phyloP scores from a whole-genome alignment of 202 grass and related monocot genomes.

The Carex arenaria region DNA sequence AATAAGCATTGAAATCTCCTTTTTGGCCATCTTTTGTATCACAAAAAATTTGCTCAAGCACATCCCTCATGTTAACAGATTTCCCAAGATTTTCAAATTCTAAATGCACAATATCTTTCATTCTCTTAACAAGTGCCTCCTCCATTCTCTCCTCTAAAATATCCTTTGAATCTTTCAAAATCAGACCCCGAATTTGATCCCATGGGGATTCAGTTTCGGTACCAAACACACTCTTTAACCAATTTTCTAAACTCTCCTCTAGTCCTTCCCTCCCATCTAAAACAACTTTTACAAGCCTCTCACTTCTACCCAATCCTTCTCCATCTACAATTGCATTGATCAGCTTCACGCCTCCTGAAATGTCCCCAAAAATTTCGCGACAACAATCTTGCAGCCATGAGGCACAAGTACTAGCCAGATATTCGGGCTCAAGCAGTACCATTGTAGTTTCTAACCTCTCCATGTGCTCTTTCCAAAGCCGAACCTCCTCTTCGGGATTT shows the following conservation, averaged over 20 bases:
- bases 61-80: slow-evolving; percentile 59
- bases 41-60: slow-evolving; percentile 48
- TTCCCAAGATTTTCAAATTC: slow-evolving; percentile 57
- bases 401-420: slow-evolving; percentile 47
- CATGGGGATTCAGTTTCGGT: slow-evolving; percentile 90
- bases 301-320: slow-evolving; percentile 52
- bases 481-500: slow-evolving; percentile 80
- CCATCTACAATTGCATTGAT: slow-evolving; percentile 65
- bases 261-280: slow-evolving; percentile 64
- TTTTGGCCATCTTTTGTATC: slow-evolving; percentile 44
- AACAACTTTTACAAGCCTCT: slow-evolving; percentile 56
- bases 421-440: slow-evolving; percentile 59
- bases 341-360: slow-evolving; percentile 43
- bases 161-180: slow-evolving; percentile 81
- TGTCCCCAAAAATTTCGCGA: slow-evolving; percentile 60
- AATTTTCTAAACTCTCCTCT: slow-evolving; percentile 80
- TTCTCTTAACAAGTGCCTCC: slow-evolving; percentile 63
- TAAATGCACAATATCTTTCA: slow-evolving; percentile 82
- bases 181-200: slow-evolving; percentile 81
- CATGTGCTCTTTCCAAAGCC: slow-evolving; percentile 75
- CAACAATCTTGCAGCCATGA: slow-evolving; percentile 82
- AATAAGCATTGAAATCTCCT: slow-evolving; percentile 51
- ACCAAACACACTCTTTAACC: slow-evolving; percentile 89
- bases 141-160: slow-evolving; percentile 90
- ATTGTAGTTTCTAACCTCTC: slow-evolving; percentile 81